phyloP scores from a whole-genome alignment of 495 filamentous ascomycete genomes.

The Oleoguttula mirabilis region DNA sequence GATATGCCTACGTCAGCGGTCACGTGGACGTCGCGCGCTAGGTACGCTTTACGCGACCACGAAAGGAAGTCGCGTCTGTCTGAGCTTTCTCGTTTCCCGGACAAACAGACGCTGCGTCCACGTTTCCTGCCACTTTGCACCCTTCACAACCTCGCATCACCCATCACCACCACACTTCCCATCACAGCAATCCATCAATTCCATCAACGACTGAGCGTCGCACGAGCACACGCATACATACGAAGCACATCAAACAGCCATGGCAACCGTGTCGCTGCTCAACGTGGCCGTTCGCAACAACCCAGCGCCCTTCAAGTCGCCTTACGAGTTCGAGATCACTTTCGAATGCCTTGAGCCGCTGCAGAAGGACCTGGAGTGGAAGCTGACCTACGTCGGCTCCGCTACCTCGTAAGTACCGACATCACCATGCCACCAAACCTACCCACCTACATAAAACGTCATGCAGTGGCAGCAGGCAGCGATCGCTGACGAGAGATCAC shows the following conservation, averaged over 20 bases:
- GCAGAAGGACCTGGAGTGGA: constrained; percentile 97
- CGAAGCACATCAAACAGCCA: too few species aligned
- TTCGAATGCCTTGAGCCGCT: constrained; percentile 92
- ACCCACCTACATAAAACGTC: neutral
- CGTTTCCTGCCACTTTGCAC: neutral
- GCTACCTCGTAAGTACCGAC: constrained; percentile 67
- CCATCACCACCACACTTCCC: neutral
- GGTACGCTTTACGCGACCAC: too few species aligned
- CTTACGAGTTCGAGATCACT: constrained; percentile 94
- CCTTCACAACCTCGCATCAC: neutral
- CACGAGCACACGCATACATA: too few species aligned
- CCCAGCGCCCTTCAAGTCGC: constrained; percentile 74
- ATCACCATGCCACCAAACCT: constrained; percentile 12
- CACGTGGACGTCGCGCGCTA: too few species aligned
- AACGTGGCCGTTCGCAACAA: constrained; percentile 95
- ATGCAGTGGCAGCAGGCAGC: neutral
- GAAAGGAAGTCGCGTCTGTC: too few species aligned
- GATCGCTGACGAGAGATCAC: constrained; percentile 16
- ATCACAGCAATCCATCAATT: neutral
- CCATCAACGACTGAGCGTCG: too few species aligned
- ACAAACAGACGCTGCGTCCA: too few species aligned
- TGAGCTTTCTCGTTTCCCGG: too few species aligned
- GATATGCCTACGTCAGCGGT: too few species aligned
- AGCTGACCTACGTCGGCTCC: constrained; percentile 95
- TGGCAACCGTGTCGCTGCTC: constrained; percentile 94